A percentile compares a stretch with the other conserved stretches of the same genome.
Evolutionary conservation across 2,329 filamentous ascomycete genomes (phyloP).

Genomic region (Intubia oerlemansii): DNA sequence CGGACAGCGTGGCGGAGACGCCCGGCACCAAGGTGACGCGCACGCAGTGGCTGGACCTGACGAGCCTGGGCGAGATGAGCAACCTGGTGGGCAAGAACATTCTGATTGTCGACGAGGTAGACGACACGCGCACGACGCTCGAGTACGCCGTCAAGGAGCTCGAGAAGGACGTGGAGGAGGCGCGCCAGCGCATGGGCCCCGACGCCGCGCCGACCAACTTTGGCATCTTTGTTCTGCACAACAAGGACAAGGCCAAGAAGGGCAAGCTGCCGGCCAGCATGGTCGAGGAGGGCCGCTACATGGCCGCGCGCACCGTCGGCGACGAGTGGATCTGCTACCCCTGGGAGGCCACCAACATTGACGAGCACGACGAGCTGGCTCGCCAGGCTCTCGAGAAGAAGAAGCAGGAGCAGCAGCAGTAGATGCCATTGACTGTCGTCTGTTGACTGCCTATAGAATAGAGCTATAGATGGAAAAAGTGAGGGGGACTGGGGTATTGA

Average conservation of each 20-base stretch:
- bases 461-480: too few species aligned
- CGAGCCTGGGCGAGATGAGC: constrained; percentile 59
- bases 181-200: constrained; percentile 47
- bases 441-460: too few species aligned
- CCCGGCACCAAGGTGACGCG: constrained; percentile 88
- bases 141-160: constrained; percentile 87
- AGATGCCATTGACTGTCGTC: too few species aligned
- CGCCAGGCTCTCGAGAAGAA: constrained; percentile 16
- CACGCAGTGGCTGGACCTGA: constrained; percentile 94
- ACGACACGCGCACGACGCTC: constrained; percentile 83
- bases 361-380: constrained; percentile 65
- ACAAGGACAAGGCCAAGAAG: constrained; percentile 97
- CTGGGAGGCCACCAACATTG: constrained; percentile 90
- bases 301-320: constrained; percentile 69
- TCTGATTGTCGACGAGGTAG: constrained; percentile 85
- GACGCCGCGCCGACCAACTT: constrained; percentile 59
- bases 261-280: constrained; percentile 62
- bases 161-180: constrained; percentile 78
- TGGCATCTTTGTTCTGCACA: constrained; percentile 90
- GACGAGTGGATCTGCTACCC: constrained; percentile 99
- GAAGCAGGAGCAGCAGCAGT: too few species aligned
- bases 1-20: constrained; percentile 39
- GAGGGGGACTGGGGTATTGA: too few species aligned
- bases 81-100: constrained; percentile 82
- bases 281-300: constrained; percentile 50